Base-by-base conservation (phyloP, 768 basidiomycete species). In the Agaricus sinodeliciosus region DNA sequence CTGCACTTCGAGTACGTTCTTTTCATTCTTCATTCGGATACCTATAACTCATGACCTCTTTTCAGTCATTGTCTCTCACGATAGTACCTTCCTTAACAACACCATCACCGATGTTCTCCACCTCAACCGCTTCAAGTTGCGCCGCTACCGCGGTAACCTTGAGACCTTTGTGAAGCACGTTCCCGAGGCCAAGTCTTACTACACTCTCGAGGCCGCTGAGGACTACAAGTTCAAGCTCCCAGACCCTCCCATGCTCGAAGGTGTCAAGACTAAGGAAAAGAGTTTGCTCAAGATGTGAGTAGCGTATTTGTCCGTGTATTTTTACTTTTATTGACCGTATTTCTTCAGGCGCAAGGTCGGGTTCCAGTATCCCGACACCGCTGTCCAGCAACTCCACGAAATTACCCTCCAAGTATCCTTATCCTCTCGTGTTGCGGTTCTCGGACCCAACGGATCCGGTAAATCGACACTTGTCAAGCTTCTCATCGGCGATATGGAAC, bases 191-290 rank as follows among this genome's bases (percentile, higher is more conserved):
- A 94, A 88, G 77, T 91, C 93, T 7, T 97, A 97, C 81, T 97
- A 93, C 79, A 90, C 88, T 57, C 90, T 97, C 62, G 85, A 95
- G 74, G 91, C 94, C 54, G 81, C 83, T 49, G 94, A 95, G 75
- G 91, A 95, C 79, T 97, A 97, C 85, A 88, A 83, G 75, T 97
- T 96, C 85, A 94, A 93, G 83, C 85, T 97, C 62, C 94, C 94
- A 53, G 87, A 92, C 66, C 94, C 94, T 49, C 94, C 94, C 66
- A 84, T 97, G 59, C 88, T 97, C 57, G 94, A 97, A 60, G 94
- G 94, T 87, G 94, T 97, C 76, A 97, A 97, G 87, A 97, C 94
- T 65, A 97, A 97, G 81, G 94, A 97, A 76, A 97, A 95, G 84
- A 84, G 82, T 56, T 75, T 97, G 62, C 72, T 96, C 59, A 97